Conservation (phyloP, 345 rosid species). For the Adansonia digitata region DNA sequence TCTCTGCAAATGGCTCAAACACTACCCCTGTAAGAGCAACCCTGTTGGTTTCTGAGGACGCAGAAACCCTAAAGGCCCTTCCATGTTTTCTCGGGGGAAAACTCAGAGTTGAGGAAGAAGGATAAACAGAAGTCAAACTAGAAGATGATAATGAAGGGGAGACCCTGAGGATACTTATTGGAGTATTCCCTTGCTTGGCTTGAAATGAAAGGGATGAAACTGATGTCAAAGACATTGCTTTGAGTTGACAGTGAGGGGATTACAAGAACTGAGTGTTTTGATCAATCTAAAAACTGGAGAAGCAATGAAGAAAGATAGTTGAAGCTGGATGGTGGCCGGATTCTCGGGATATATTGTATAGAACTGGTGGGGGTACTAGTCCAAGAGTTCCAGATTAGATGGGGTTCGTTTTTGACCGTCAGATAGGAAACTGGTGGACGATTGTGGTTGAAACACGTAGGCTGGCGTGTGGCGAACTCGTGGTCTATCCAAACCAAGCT, state of each 20-base stretch:
- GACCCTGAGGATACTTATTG: constrained; percentile 14
- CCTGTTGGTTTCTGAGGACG: constrained; percentile 20
- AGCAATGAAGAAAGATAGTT: not conserved
- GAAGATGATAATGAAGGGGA: too few species aligned
- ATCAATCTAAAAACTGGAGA: too few species aligned
- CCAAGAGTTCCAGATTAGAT: constrained; percentile 23
- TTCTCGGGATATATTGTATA: constrained; percentile 11
- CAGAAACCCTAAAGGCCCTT: constrained; percentile 22
- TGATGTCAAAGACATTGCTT: constrained; percentile 20
- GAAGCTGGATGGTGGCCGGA: too few species aligned
- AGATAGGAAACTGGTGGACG: constrained; percentile 30
- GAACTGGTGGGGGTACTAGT: constrained; percentile 9
- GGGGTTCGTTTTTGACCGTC: constrained; percentile 32
- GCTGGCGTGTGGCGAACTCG: constrained; percentile 67
- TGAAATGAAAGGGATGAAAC: constrained; percentile 14
- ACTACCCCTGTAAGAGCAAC: constrained; percentile 54
- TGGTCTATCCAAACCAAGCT: constrained; percentile 32
- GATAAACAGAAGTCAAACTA: too few species aligned
- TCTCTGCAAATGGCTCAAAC: constrained; percentile 83
- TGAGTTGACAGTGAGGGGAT: not conserved
- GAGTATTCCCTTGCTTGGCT: constrained; percentile 9
- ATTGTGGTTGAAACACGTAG: constrained; percentile 18
- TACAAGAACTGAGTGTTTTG: too few species aligned
- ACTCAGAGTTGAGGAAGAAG: constrained; percentile 18
- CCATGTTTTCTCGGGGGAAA: constrained; percentile 13